phyloP scores from a whole-genome alignment of 2,329 filamentous ascomycete genomes.

The Fusarium cyanostomum region DNA sequence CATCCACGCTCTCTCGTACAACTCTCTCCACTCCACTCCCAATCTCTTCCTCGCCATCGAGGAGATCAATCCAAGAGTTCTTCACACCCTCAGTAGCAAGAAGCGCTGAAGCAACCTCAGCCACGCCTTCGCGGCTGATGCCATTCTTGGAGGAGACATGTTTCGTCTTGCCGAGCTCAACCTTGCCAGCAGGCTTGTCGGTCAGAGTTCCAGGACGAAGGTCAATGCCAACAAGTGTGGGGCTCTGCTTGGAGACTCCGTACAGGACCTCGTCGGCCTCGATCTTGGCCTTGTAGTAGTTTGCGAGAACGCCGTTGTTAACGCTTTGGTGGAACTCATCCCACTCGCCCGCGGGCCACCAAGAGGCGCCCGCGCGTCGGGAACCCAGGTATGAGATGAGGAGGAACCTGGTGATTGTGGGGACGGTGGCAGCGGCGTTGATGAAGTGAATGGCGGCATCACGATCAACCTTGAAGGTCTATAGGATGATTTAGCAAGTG shows the following conservation, averaged over 20 bases:
- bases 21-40: constrained; percentile 59
- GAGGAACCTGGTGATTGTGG: constrained; percentile 68
- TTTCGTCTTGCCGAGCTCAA: constrained; percentile 59
- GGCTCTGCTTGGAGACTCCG: constrained; percentile 54
- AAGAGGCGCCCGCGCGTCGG: constrained; percentile 60
- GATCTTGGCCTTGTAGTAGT: constrained; percentile 69
- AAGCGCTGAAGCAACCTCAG: constrained; percentile 64
- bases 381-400: constrained; percentile 70
- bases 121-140: constrained; percentile 67
- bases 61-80: constrained; percentile 64
- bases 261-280: constrained; percentile 67
- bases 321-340: constrained; percentile 54
- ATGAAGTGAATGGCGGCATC: constrained; percentile 72
- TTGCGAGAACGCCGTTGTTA: constrained; percentile 54
- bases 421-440: constrained; percentile 64
- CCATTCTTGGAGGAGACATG: constrained; percentile 45
- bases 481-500: constrained; percentile 22
- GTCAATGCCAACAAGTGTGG: constrained; percentile 59
- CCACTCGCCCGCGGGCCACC: constrained; percentile 65
- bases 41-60: constrained; percentile 62
- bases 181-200: constrained; percentile 58
- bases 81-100: constrained; percentile 59
- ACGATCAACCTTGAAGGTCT: constrained; percentile 68
- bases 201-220: constrained; percentile 63
- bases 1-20: constrained; percentile 60